Percentiles rank a stretch among this genome's conserved stretches.
Evolutionary conservation across 495 filamentous ascomycete species (phyloP).

Genomic region (Entonaema liquescens): DNA sequence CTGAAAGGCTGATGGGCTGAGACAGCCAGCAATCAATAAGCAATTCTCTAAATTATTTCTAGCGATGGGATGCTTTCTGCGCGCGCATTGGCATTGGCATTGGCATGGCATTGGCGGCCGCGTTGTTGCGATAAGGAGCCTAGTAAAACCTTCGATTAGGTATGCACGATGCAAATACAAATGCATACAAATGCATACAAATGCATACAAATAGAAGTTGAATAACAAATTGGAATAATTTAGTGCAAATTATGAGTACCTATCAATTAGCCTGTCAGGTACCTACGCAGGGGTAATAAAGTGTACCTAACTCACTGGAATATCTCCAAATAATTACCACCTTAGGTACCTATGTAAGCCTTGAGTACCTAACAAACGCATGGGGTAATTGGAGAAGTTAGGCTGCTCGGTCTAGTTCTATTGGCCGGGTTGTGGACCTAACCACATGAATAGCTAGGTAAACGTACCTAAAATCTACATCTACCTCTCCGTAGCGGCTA

Average conservation of each 20-base stretch:
- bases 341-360: no score
- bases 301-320: not conserved
- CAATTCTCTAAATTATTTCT: conserved; percentile 20
- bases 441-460: not conserved
- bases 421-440: no score
- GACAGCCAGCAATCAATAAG: conserved; percentile 4
- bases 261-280: not conserved
- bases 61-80: conserved; percentile 17
- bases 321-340: no score
- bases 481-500: not conserved
- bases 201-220: not conserved
- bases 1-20: not conserved
- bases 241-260: not conserved
- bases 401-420: not conserved
- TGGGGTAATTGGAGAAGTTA: not conserved
- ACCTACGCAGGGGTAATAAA: not conserved
- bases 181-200: no score
- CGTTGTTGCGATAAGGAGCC: not conserved
- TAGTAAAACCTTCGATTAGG: not conserved
- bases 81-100: conserved; percentile 15
- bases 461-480: not conserved
- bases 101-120: conserved; percentile 24
- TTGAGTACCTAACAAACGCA: not conserved
- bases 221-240: not conserved
- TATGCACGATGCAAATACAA: not conserved